phyloP scores from a whole-genome alignment of 257 asterid genomes.

The Fraxinus excelsior region DNA sequence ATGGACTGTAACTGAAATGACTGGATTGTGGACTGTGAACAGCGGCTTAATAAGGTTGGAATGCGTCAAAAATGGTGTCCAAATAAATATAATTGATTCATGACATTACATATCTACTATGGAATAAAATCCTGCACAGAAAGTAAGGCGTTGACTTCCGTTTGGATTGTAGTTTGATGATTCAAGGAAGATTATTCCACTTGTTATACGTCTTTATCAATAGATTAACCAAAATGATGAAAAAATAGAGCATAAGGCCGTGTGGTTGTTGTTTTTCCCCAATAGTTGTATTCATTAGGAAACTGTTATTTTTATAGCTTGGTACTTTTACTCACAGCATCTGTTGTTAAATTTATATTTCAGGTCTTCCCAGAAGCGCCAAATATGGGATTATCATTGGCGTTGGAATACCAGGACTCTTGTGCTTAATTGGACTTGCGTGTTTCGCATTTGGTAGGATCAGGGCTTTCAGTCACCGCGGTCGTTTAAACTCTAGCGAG shows the following conservation, averaged over 20 bases:
- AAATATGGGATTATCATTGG: constrained; percentile 70
- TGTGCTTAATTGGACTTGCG: constrained; percentile 54
- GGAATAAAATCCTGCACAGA: neutral
- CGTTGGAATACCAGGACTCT: constrained; percentile 66
- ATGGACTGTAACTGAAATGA: neutral
- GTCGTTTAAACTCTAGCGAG: constrained; percentile 19
- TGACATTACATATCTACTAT: neutral
- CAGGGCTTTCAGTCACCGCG: constrained; percentile 19
- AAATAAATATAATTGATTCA: neutral
- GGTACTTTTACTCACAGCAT: neutral
- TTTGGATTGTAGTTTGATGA: neutral
- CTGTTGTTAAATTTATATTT: neutral
- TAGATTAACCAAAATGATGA: neutral
- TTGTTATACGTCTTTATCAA: constrained; percentile 10
- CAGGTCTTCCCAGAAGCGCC: constrained; percentile 75
- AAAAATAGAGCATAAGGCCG: neutral
- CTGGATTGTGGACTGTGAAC: neutral
- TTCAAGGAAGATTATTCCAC: neutral
- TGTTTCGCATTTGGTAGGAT: constrained; percentile 49
- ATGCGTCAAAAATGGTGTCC: neutral
- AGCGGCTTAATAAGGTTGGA: neutral
- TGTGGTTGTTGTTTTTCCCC: neutral
- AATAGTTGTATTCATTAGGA: neutral
- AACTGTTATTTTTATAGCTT: neutral
- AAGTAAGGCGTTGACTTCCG: neutral